Percentiles rank a stretch among this genome's conserved stretches.
These are phyloP conservation scores for Blastobotrys buckinghamii DNA, from an alignment of 1,139 yeast species.

Conservation along the genomic window DNA sequence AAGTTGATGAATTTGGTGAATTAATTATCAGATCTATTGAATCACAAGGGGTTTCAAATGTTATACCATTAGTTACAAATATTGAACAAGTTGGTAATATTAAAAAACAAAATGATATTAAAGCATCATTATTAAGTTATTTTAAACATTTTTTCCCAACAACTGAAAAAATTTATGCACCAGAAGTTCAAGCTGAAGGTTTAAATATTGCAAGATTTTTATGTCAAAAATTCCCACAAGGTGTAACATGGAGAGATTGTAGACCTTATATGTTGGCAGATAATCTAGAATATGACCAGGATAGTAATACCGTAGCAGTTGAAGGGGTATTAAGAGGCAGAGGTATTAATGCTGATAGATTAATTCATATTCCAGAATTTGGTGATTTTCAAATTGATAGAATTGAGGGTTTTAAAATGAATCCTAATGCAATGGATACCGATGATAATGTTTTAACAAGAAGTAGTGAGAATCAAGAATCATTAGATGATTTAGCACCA, in stretches of 20 bases:
- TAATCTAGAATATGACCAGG: conserved; percentile 41
- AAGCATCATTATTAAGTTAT: conserved; percentile 75
- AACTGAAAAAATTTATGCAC: conserved; percentile 67
- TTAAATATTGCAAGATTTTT: conserved; percentile 64
- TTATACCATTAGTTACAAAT: conserved; percentile 77
- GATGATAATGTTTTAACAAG: conserved; percentile 28
- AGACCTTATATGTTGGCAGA: conserved; percentile 87
- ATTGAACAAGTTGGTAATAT: conserved; percentile 59
- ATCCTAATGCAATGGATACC: conserved; percentile 31
- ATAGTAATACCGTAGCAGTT: conserved; percentile 45
- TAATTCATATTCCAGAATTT: conserved; percentile 79
- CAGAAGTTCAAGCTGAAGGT: conserved; percentile 65
- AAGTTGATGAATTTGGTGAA: conserved; percentile 83
- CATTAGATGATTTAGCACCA: conserved; percentile 58
- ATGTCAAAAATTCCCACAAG: conserved; percentile 83
- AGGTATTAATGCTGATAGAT: conserved; percentile 70
- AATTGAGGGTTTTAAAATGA: conserved; percentile 34
- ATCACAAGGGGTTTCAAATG: conserved; percentile 87
- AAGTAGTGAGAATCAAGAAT: conserved; percentile 56
- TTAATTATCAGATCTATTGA: conserved; percentile 81
- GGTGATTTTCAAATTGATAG: conserved; percentile 82
- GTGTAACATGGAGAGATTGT: conserved; percentile 85
- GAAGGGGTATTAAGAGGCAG: conserved; percentile 85
- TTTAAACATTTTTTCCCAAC: conserved; percentile 88
- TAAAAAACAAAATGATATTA: conserved; percentile 71